Evolutionary conservation across 140 eudicot genomes (phyloP).

Genomic region (Ambrosia hybrid): DNA sequence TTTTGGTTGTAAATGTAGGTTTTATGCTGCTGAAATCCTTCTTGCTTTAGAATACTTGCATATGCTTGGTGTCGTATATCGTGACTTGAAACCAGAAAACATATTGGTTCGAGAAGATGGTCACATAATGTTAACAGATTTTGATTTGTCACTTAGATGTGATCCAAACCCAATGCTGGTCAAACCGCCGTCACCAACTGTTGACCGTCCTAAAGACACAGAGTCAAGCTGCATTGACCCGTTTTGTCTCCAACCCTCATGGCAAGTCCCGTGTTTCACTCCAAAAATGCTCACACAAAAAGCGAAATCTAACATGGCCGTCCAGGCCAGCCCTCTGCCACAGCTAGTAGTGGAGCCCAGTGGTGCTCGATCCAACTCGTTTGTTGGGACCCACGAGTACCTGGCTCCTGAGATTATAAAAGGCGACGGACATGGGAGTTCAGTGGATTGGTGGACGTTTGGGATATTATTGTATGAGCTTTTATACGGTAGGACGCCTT

Average conservation of each 20-base stretch:
- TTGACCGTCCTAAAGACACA: slow-evolving; percentile 40
- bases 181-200: slow-evolving; percentile 45
- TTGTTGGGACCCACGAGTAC: slow-evolving; percentile 93
- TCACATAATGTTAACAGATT: slow-evolving; percentile 91
- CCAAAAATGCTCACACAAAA: slow-evolving; percentile 51
- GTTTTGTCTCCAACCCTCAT: slow-evolving; percentile 81
- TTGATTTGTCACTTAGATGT: slow-evolving; percentile 84
- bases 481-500: slow-evolving; percentile 84
- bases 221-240: slow-evolving; percentile 78
- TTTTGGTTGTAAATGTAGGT: slow-evolving; percentile 45
- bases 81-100: slow-evolving; percentile 92
- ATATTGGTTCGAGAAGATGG: slow-evolving; percentile 91
- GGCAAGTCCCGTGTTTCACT: slow-evolving; percentile 82
- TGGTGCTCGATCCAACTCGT: slow-evolving; percentile 78
- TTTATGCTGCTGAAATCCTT: slow-evolving; percentile 90
- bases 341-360: slow-evolving; percentile 86
- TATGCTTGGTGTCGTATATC: slow-evolving; percentile 93
- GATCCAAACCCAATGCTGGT: slow-evolving; percentile 60
- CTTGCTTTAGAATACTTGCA: slow-evolving; percentile 96
- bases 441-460: slow-evolving; percentile 97
- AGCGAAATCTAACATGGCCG: slow-evolving; percentile 45
- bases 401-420: slow-evolving; percentile 92
- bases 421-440: slow-evolving; percentile 96
- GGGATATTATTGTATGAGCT: slow-evolving; percentile 85
- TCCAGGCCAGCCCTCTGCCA: slow-evolving; percentile 56